These are phyloP conservation scores for Verticillium isaacii DNA, from an alignment of 2,329 filamentous ascomycete genomes.

Conservation along the genomic window DNA sequence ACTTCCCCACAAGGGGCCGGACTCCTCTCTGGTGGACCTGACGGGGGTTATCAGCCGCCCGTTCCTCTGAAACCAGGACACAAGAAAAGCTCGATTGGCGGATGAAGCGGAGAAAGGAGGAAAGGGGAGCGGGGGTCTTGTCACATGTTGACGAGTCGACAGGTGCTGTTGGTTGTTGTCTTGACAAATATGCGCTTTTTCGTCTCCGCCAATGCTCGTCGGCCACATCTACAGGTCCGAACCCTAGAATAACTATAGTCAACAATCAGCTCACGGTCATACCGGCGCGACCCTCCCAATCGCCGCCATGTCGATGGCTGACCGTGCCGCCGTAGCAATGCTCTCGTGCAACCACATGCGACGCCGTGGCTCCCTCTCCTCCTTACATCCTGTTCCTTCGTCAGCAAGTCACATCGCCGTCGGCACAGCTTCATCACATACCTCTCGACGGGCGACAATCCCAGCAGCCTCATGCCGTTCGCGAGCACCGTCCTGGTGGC, in stretches of 20 bases:
- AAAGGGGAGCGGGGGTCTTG: not conserved
- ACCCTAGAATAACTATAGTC: not conserved
- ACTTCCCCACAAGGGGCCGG: not conserved
- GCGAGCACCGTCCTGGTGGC: slow-evolving; percentile 68
- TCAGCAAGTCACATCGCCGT: slow-evolving; percentile 1
- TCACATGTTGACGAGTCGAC: not conserved
- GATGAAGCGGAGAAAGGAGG: not conserved
- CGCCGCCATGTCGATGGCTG: not conserved
- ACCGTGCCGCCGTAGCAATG: not conserved
- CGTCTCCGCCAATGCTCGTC: not conserved
- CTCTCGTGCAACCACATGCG: not conserved
- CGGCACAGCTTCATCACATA: not conserved
- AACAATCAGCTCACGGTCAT: not conserved
- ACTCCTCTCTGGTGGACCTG: not conserved
- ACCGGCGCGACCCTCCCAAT: not conserved
- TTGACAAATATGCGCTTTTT: not conserved
- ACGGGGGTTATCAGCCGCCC: not conserved
- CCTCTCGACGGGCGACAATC: slow-evolving; percentile 67
- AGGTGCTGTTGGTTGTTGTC: not conserved
- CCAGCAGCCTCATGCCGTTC: slow-evolving; percentile 80
- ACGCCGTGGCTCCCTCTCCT: not conserved
- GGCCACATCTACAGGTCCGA: not conserved
- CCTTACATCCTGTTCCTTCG: slow-evolving; percentile 10
- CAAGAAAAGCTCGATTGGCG: not conserved
- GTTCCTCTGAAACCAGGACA: not conserved